Percentiles rank a stretch among this genome's conserved stretches.
These are phyloP conservation scores for Stevia rebaudiana DNA, from an alignment of 140 eudicot species.

Conservation along the genomic window DNA sequence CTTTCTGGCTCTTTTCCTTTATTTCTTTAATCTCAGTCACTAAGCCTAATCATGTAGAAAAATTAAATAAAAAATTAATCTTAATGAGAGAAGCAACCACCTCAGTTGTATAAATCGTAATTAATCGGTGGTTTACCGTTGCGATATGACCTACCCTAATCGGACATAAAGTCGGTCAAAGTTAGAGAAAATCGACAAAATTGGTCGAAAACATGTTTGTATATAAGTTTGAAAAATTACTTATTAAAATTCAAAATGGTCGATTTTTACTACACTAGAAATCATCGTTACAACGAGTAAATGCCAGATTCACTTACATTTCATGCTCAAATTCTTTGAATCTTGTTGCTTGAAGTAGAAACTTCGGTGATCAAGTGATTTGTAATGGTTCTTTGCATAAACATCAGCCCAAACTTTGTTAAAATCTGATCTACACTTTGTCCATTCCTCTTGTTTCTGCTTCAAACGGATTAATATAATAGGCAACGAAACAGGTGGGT, in stretches of 20 bases:
- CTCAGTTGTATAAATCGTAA: too few relatives aligned
- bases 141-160: too few relatives aligned
- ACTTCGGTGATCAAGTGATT: slow-evolving; percentile 97
- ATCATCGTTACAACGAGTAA: not conserved
- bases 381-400: slow-evolving; percentile 87
- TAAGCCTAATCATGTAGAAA: slow-evolving; percentile 51
- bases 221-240: too few relatives aligned
- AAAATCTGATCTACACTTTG: slow-evolving; percentile 80
- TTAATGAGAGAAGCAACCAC: not conserved
- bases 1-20: slow-evolving; percentile 72
- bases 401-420: slow-evolving; percentile 98
- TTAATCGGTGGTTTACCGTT: too few relatives aligned
- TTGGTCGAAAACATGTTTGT: too few relatives aligned
- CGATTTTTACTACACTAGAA: too few relatives aligned
- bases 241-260: too few relatives aligned
- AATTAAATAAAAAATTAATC: not conserved
- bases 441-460: slow-evolving; percentile 97
- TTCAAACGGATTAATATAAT: slow-evolving; percentile 75
- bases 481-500: slow-evolving; percentile 63
- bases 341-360: slow-evolving; percentile 99
- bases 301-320: slow-evolving; percentile 47
- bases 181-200: too few relatives aligned
- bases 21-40: slow-evolving; percentile 77
- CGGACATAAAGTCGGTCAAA: too few relatives aligned
- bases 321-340: slow-evolving; percentile 87